A percentile compares a stretch with the other conserved stretches of the same genome.
Evolutionary conservation across 176 grass and related monocot genomes (phyloP).

Genomic region (Triticum dicoccoides): DNA sequence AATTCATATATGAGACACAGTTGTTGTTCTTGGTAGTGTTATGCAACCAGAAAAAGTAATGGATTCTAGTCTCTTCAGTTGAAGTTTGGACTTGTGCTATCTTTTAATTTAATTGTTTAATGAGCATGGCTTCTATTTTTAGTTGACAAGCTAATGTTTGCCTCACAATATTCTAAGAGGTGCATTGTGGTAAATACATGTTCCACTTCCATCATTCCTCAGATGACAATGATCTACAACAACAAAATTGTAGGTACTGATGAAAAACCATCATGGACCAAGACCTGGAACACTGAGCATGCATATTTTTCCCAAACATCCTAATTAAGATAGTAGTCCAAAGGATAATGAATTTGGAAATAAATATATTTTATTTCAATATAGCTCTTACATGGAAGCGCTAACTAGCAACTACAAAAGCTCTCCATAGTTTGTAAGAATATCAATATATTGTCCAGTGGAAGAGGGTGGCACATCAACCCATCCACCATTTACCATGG

Average conservation of each 20-base stretch:
- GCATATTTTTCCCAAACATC: neutral
- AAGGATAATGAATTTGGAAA: neutral
- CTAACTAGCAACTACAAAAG: neutral
- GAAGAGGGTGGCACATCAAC: neutral
- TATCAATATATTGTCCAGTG: neutral
- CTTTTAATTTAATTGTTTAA: neutral
- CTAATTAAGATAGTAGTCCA: no score
- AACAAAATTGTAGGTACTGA: neutral
- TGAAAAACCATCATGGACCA: neutral
- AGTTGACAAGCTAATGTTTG: neutral
- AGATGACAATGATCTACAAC: neutral
- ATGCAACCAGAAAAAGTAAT: neutral
- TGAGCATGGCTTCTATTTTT: neutral
- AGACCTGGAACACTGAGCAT: neutral
- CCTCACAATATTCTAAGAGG: neutral
- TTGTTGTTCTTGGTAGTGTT: neutral
- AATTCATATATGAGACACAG: neutral
- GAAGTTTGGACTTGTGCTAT: neutral
- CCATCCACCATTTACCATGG: conserved; percentile 5
- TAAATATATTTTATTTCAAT: neutral
- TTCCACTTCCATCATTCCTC: neutral
- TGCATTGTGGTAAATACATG: neutral
- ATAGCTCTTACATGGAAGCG: neutral
- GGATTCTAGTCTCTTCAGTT: neutral
- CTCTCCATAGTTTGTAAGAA: neutral